These are phyloP conservation scores for Zostera marina DNA, from an alignment of 116 monocot species.

Conservation along the genomic window DNA sequence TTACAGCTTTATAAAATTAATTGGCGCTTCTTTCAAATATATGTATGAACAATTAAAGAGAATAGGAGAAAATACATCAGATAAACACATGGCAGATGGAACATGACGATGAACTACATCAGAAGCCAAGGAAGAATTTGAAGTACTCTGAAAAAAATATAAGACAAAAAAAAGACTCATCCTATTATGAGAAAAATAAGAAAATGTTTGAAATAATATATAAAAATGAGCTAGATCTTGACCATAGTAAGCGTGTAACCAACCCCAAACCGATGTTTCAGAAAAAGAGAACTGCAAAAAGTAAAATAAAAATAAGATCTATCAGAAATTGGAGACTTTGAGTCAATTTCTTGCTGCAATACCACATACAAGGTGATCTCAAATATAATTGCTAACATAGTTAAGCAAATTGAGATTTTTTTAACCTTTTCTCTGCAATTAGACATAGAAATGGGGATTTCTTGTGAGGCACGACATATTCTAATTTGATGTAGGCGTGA, in stretches of 20 bases:
- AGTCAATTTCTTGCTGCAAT: too few relatives aligned
- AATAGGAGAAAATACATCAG: slow-evolving; percentile 39
- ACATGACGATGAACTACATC: slow-evolving; percentile 75
- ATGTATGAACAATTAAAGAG: not conserved
- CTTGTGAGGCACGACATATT: too few relatives aligned
- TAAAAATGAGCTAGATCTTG: slow-evolving; percentile 29
- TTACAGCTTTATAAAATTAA: too few relatives aligned
- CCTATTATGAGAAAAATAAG: too few relatives aligned
- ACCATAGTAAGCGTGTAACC: slow-evolving; percentile 78
- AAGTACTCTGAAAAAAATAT: slow-evolving; percentile 27
- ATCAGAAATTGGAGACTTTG: not conserved
- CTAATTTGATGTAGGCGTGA: too few relatives aligned
- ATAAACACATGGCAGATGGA: slow-evolving; percentile 56
- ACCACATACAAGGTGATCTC: too few relatives aligned
- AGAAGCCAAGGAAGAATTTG: slow-evolving; percentile 32
- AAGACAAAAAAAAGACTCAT: not conserved
- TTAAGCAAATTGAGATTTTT: too few relatives aligned
- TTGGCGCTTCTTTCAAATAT: too few relatives aligned
- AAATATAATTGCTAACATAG: too few relatives aligned
- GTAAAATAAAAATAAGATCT: not conserved
- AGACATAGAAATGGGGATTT: too few relatives aligned
- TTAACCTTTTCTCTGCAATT: too few relatives aligned
- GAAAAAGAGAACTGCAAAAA: slow-evolving; percentile 59
- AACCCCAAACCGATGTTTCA: slow-evolving; percentile 81
- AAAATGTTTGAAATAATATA: too few relatives aligned